Evolutionary conservation across 257 asterid genomes (phyloP), one percentile per base, ranked within the genome.

Genomic region (Solanum corneliomulleri): DNA sequence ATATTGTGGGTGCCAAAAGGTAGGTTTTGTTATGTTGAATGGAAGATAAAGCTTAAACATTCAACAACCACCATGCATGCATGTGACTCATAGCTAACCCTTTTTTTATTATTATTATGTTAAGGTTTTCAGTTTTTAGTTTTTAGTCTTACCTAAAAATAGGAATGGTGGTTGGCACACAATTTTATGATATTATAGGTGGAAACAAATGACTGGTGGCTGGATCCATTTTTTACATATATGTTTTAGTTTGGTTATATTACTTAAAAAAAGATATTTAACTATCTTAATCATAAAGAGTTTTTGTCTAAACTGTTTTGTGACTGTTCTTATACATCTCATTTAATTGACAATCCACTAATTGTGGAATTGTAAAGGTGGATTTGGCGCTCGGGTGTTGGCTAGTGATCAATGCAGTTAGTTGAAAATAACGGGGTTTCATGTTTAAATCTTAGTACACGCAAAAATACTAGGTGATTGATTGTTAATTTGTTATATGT

Each of bases 1-100:
- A 77, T 44, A 77, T 25, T 31, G 52, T 77, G 60, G 62, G 45
- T 77, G 82, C 21, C 58, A 44, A 77, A 77, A 44, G 2, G 64
- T 78, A 44, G 64, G 83, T 76, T 76, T 13, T 77, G 9, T 78
- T 78, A 16, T n/a, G 33, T 78, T 78, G 84, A 78, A 58, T 45
- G 84, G 64, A 27, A 78, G 62, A 18, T 78, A 15, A 78, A 45
- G 27, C 41, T 78, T 27, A 77, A 44, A 11, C 23, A 45, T 45
- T 44, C 84, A 78, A 27, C 84, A 5, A 45, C 64, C 42, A 39
- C 42, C 84, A 44, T 44, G 84, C 84, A 45, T 44, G 84, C 84
- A 45, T 16, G 64, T 78, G 84, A 45, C 64, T 78, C 39, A 78
- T 25, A 78, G 41, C 84, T 78, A 78, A 78, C 84, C 3, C 25